Evolutionary conservation across 352 stramenopile species (phyloP), one percentile per base, ranked within the genome.

Genomic region (Blastocystis sp.): DNA sequence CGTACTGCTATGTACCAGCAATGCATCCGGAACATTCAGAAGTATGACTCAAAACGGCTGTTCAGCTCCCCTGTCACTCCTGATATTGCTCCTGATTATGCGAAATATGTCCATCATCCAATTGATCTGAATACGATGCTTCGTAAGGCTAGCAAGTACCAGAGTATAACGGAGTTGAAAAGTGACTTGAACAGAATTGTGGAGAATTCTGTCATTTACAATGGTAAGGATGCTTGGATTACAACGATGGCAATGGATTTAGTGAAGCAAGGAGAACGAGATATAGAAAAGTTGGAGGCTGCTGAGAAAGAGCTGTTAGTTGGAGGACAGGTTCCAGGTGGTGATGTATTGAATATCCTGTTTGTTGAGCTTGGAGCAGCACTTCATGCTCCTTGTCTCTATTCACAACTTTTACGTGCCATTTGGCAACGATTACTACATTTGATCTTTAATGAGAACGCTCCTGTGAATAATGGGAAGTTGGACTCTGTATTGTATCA

Each of bases 81-180:
- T 11, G 30, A n/a, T 0, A 62, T 69, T 30, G 73, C 54, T 53
- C 48, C 73, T n/a, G n/a, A 84, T 48, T 84, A 84, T 57, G 35
- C 27, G 17, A 54, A 54, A 24, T 54, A 69, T 35, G 22, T 84
- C 3, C 9, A 30, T n/a, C 19, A 84, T n/a, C 73, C 73, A 22
- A 84, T 84, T 44, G 73, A 84, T 56, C 33, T 84, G 73, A 84
- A 24, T 5, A 62, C 48, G 1, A 84, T 84, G 73, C 33, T 37
- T 17, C 15, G 33, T 1, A 27, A 40, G 3, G 48, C 42, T 0
- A 19, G 22, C 22, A 27, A 17, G 6, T 84, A 84, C 73, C 24
- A 27, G 2, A 35, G 17, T 4, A 30, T 68, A 1, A 42, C n/a
- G 9, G 73, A 84, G 1, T n/a, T 84, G 22, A 54, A 30, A 15